A percentile compares a stretch with the other conserved stretches of the same genome.
Evolutionary conservation across 331 rosid species (phyloP).

Genomic region (Quercus phellos): DNA sequence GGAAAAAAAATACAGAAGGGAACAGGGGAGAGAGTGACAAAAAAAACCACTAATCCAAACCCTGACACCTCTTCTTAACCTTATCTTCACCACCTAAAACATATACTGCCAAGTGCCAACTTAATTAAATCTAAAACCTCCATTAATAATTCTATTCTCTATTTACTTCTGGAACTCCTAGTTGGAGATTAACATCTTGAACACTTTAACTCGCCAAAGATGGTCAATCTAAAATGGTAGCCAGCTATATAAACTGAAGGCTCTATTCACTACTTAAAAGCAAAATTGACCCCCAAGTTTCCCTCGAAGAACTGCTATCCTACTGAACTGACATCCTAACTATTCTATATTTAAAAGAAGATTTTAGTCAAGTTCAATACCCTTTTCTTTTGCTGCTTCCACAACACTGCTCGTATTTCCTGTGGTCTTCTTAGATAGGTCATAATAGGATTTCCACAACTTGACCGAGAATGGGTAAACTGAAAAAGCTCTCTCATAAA

Average conservation of each 20-base stretch:
- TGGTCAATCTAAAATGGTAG: conserved; percentile 6
- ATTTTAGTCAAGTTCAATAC: conserved; percentile 40
- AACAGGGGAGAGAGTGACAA: not conserved
- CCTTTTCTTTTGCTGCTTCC: conserved; percentile 69
- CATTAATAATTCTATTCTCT: conserved; percentile 18
- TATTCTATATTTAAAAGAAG: conserved; percentile 9
- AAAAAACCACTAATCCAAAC: conserved; percentile 13
- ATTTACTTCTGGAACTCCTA: conserved; percentile 14
- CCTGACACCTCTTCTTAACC: not conserved
- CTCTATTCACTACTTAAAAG: conserved; percentile 3
- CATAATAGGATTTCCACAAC: conserved; percentile 60
- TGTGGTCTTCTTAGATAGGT: conserved; percentile 23
- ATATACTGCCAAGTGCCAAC: conserved; percentile 5
- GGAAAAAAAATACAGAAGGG: not conserved
- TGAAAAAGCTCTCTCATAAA: conserved; percentile 56
- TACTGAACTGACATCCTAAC: conserved; percentile 16
- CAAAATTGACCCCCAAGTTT: conserved; percentile 23
- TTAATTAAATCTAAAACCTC: conserved; percentile 14
- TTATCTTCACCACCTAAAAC: conserved; percentile 14
- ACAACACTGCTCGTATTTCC: conserved; percentile 42
- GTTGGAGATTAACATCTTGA: not conserved
- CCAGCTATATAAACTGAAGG: conserved; percentile 20
- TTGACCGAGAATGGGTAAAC: conserved; percentile 74
- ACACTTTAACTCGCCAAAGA: conserved; percentile 9
- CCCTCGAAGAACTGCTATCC: conserved; percentile 18